Base-by-base conservation (phyloP, 2,329 filamentous ascomycete genomes). In the Nemania sp. region DNA sequence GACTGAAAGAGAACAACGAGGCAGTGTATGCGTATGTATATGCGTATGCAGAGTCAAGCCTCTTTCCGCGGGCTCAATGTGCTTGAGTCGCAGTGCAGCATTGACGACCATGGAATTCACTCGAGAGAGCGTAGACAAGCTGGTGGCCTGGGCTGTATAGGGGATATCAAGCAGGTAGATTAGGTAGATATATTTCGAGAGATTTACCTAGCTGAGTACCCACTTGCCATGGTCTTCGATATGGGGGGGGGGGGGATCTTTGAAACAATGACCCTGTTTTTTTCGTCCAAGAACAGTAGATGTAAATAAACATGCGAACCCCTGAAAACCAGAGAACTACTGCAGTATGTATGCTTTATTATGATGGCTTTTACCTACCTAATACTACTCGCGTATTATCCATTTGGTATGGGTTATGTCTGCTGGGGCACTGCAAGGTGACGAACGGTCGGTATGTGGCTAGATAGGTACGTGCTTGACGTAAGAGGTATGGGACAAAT, bases 221-320 rank as follows among this genome's bases (percentile, higher is more conserved):
- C n/a, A n/a, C n/a, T n/a, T n/a, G n/a, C n/a, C n/a, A n/a, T n/a
- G n/a, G n/a, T n/a, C n/a, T n/a, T n/a, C n/a, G n/a, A n/a, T n/a
- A n/a, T n/a, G n/a, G 35, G 34, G 50, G 51, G 50, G 50, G 39
- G 50, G 55, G 60, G 61, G 50, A 66, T 60, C 52, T 59, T 11
- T 57, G 59, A 68, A 69, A 67, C 57, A 63, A 47, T 57, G 46
- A 29, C 39, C 20, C 17, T 37, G 59, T 62, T 29, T 29, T 29
- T n/a, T n/a, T n/a, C n/a, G n/a, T n/a, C 65, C 64, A 59, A 64
- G 65, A 67, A 60, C 51, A 57, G 67, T 66, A 67, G 56, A 46
- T 13, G 39, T 59, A 43, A 59, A 63, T 59, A 43, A 59, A 63
- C 51, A 62, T 57, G 59, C 45, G 17, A 45, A 4, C 54, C 59